phyloP scores from a whole-genome alignment of 768 basidiomycete species.

The Podaxis sp. region DNA sequence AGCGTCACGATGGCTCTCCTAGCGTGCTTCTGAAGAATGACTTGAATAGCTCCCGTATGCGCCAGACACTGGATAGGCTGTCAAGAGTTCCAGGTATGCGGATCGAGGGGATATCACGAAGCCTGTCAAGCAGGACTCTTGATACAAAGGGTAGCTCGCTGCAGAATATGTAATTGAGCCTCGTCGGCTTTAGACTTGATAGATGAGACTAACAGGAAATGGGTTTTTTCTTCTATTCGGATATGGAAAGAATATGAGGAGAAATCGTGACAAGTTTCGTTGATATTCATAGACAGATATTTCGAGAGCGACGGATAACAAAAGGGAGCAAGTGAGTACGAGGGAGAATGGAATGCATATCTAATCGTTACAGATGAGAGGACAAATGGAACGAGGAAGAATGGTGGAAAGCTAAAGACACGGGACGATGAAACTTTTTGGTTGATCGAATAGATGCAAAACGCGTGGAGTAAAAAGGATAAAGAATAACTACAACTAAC shows the following conservation, averaged over 20 bases:
- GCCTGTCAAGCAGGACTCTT: no score
- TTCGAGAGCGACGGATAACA: slow-evolving; percentile 33
- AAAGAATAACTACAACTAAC: slow-evolving; percentile 16
- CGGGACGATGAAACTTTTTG: not conserved
- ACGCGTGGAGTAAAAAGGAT: slow-evolving; percentile 18
- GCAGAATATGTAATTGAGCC: not conserved
- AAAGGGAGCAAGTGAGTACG: slow-evolving; percentile 29
- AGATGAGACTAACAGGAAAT: not conserved
- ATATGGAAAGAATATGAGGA: slow-evolving; percentile 1
- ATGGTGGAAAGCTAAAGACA: not conserved
- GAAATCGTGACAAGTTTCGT: slow-evolving; percentile 19
- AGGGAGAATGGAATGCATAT: slow-evolving; percentile 49
- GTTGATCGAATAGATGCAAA: slow-evolving; percentile 9
- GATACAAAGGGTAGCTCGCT: not conserved
- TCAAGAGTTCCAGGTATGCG: not conserved
- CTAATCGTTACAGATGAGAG: slow-evolving; percentile 68
- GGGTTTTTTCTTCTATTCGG: slow-evolving; percentile 11
- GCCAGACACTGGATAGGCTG: not conserved
- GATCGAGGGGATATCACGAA: not conserved
- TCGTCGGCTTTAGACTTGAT: not conserved
- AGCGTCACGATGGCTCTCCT: no score
- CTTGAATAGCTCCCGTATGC: not conserved
- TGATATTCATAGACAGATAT: slow-evolving; percentile 23
- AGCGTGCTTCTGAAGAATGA: not conserved
- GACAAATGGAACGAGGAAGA: slow-evolving; percentile 19